Evolutionary conservation across 2,329 filamentous ascomycete species (phyloP), one percentile per base, ranked within the genome.

Genomic region (Sclerotinia spermophila): DNA sequence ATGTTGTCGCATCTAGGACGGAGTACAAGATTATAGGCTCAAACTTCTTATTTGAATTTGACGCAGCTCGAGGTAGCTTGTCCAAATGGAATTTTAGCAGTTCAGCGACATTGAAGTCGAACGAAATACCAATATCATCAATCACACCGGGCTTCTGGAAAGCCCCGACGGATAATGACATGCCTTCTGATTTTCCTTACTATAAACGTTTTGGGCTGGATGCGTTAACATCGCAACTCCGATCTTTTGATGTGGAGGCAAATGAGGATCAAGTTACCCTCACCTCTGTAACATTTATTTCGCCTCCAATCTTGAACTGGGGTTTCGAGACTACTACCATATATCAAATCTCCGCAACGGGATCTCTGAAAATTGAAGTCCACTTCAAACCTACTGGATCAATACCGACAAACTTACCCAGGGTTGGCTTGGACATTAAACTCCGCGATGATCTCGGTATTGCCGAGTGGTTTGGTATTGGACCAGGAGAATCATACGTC

Each of bases 151-250:
- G 82, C 8, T 87, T 91, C 79, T 91, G 88, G 84, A 86, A 89
- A 6, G 86, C 89, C 0, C 84, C 85, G 21, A 91, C 89, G 0
- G 87, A 92, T 78, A 92, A 92, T 75, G 89, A 92, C 75, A 80
- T 82, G 0, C 83, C 85, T 0, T 76, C 79, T 24, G 85, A 86
- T 17, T 82, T 85, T 5, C 83, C 83, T 7, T 86, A 90, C 74
- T 91, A 89, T 89, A 80, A 83, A 59, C 81, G 83, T 27, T 84
- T 84, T 66, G 84, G 85, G 0, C 80, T 87, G 11, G 79, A 86
- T 70, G 76, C 75, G 2, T 77, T 87, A 40, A 82, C 82, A 2
- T 82, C 81, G 51, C 83, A 85, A 59, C 79, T 86, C 24, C 82
- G 84, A 30, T 83, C 80, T 10, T 79, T 84, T 53, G 72, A 77